Percentiles rank a stretch among this genome's conserved stretches.
phyloP scores from a whole-genome alignment of 73 alveolate genomes.

The Urostyla sp. region DNA sequence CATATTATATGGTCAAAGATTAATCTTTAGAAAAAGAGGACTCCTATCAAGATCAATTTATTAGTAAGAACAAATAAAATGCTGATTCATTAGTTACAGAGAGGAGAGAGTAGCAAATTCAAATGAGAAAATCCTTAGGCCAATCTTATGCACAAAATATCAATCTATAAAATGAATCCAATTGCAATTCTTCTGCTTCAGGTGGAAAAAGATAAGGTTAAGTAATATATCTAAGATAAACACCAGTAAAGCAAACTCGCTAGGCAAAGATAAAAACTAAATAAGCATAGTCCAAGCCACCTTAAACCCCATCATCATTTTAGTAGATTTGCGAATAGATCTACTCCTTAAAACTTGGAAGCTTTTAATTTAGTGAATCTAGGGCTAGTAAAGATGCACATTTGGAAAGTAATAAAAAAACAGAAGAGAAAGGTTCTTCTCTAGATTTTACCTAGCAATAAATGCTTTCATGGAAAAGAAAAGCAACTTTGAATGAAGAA shows the following conservation, averaged over 20 bases:
- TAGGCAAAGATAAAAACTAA: not conserved
- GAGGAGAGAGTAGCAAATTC: constrained; percentile 39
- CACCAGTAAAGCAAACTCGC: constrained; percentile 29
- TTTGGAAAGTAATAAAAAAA: not conserved
- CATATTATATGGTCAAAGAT: too few relatives aligned
- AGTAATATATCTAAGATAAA: constrained; percentile 21
- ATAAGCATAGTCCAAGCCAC: constrained; percentile 22
- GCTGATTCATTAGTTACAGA: constrained; percentile 28
- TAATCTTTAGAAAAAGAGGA: too few relatives aligned
- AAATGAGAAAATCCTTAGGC: not conserved
- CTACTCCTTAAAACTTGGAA: constrained; percentile 40
- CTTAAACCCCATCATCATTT: constrained; percentile 48
- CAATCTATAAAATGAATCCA: too few relatives aligned
- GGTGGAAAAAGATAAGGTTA: constrained; percentile 18
- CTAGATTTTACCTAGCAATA: too few relatives aligned
- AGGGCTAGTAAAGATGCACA: not conserved
- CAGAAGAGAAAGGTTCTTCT: constrained; percentile 8
- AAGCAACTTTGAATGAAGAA: too few relatives aligned
- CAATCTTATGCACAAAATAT: not conserved
- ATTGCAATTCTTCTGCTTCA: too few relatives aligned
- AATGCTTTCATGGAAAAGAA: too few relatives aligned
- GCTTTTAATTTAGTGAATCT: constrained; percentile 23
- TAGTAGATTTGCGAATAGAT: constrained; percentile 28
- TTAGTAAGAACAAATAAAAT: not conserved
- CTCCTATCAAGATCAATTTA: too few relatives aligned